Evolutionary conservation across 495 filamentous ascomycete species (phyloP).

Genomic region (Penicillium pulvis): DNA sequence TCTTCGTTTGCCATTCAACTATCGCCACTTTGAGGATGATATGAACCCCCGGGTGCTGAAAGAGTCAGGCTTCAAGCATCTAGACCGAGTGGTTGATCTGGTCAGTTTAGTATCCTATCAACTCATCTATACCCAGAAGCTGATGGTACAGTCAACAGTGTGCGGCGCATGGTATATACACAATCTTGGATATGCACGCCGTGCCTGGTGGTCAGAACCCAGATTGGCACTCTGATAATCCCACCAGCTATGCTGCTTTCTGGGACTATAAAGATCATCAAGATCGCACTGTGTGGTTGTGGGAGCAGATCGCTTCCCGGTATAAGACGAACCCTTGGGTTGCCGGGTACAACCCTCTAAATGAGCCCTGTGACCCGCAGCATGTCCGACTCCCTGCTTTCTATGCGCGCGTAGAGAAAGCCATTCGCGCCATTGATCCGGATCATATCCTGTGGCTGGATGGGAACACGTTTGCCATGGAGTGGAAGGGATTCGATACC

Average conservation of each 20-base stretch:
- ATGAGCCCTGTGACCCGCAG: slow-evolving; percentile 63
- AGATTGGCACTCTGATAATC: slow-evolving; percentile 65
- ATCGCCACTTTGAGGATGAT: slow-evolving; percentile 66
- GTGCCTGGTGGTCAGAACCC: slow-evolving; percentile 65
- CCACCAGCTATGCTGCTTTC: slow-evolving; percentile 57
- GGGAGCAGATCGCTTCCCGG: slow-evolving; percentile 58
- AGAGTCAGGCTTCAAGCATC: slow-evolving; percentile 55
- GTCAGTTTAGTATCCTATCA: slow-evolving; percentile 14
- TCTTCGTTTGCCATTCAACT: slow-evolving; percentile 65
- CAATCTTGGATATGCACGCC: slow-evolving; percentile 65
- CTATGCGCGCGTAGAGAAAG: slow-evolving; percentile 59
- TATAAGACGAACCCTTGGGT: slow-evolving; percentile 59
- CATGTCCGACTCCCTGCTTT: slow-evolving; percentile 56
- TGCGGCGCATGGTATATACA: slow-evolving; percentile 58
- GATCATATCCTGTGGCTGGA: slow-evolving; percentile 67
- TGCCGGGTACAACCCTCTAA: slow-evolving; percentile 68
- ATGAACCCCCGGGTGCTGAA: slow-evolving; percentile 62
- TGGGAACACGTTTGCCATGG: slow-evolving; percentile 67
- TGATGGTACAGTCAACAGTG: slow-evolving; percentile 33
- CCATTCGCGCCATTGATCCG: slow-evolving; percentile 59
- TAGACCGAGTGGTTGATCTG: slow-evolving; percentile 60
- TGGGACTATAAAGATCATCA: slow-evolving; percentile 67
- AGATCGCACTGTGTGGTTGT: slow-evolving; percentile 60
- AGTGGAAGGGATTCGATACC: slow-evolving; percentile 46
- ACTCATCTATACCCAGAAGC: neutral